Evolutionary conservation across 164 flowering plant species (phyloP), one percentile per base, ranked within the genome.

Genomic region (Umbellularia californica): DNA sequence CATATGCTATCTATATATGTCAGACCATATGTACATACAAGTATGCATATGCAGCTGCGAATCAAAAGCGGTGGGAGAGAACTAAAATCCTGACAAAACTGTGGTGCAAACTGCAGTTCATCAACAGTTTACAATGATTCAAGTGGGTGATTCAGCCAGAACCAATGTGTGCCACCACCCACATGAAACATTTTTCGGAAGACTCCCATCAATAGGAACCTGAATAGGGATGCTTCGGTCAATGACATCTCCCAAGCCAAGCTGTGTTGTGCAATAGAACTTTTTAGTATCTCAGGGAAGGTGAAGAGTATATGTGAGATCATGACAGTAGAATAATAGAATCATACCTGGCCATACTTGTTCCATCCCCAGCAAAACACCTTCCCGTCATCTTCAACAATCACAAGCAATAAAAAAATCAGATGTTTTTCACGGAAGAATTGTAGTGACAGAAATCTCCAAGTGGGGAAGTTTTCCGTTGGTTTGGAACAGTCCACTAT

Each of bases 281-380:
- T 51, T 27, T 24, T 35, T 24, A 67, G 69, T n/a, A 15, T 67
- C 47, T 67, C 20, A 20, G 5, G 47, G 23, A 22, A 64, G n/a
- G 67, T 64, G 5, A 17, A 14, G 20, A 30, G 69, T 28, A 30
- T 5, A 41, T 19, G 20, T 2, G 28, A 47, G 19, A 50, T 5
- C 24, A 15, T 12, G 28, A 65, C 15, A 28, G 1, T 22, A 2
- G 33, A 17, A 10, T 41, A 20, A 22, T 23, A 10, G 35, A 50
- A 50, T 64, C 20, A 22, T 85, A 96, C 98, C 99, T 96, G 99
- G 24, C 98, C 98, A 78, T 96, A 96, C 81, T 92, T 94, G 89
- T 96, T 94, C 99, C 99, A 94, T 12, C 99, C 99, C 99, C 99
- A 96, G 85, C 95, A 88, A 73, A 92, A 94, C 22, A 89, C 88